Evolutionary conservation across 257 asterid species (phyloP), one percentile per base, ranked within the genome.

Genomic region (Petunia secreta): DNA sequence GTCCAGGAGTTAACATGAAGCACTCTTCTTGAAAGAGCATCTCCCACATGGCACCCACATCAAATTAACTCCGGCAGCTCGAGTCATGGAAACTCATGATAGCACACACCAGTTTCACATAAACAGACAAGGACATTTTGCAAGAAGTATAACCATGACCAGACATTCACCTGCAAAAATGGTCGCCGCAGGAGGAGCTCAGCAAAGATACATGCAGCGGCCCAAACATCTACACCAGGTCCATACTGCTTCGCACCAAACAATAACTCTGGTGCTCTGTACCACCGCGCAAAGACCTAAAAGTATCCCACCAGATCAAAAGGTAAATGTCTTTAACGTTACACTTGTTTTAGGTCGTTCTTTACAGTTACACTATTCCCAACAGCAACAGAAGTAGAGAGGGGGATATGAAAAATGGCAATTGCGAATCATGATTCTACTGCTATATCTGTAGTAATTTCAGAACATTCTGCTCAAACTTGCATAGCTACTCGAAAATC

Each of bases 191-290:
- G 80, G 79, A 95, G 93, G 71, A 95, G 96, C 78, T 95, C 99
- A 80, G 99, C 98, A 88, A 95, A 92, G 87, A 95, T 95, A 89
- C 99, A 95, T 50, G 99, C 99, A 36, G 98, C 97, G 65, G 99
- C 99, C 99, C 99, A 95, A 34, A 95, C 93, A 77, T 95, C 99
- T 63, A 95, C 98, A n/a, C 97, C 97, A 5, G 98, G 91, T 79
- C 99, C 99, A 86, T 95, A 95, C 82, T 95, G 98, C 87, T 92
- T 95, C 69, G 98, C 97, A 85, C 99, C 99, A 91, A 95, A 95
- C 80, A 95, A 87, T 81, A 95, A 88, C 89, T 95, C 99, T 10
- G 99, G 99, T 38, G 99, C 98, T 88, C 99, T 87, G 82, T 95
- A 95, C 99, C 99, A 95, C 81, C 97, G 92, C 71, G 99, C 99